Conservation (phyloP, 352 stramenopile species). For the Detonula confervacea region DNA sequence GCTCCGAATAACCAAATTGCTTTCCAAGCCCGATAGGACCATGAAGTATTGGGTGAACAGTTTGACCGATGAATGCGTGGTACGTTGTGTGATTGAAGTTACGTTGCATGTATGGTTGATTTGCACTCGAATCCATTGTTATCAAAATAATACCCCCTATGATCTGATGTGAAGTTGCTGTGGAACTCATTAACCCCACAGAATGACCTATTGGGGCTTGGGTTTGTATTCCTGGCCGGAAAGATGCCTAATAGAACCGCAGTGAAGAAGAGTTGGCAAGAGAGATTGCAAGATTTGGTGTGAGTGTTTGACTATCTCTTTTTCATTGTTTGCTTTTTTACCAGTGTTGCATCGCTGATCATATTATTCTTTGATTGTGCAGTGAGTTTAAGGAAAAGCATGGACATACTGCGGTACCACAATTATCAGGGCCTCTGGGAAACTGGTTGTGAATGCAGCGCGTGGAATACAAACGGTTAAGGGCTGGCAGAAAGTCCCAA, state of each 20-base stretch:
- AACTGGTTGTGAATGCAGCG: constrained; percentile 63
- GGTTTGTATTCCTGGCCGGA: constrained; percentile 36
- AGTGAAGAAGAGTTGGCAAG: constrained; percentile 28
- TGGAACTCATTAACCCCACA: background rate
- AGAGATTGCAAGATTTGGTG: constrained; percentile 39
- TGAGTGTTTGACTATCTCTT: no score
- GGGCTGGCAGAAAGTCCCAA: constrained; percentile 44
- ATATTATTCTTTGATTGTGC: no score
- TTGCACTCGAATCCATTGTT: no score
- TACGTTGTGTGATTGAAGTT: background rate
- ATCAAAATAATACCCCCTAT: no score
- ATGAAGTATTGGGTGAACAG: background rate
- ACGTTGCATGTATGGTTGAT: background rate
- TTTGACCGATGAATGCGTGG: constrained; percentile 3
- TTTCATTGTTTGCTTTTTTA: no score
- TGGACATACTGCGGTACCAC: constrained; percentile 62
- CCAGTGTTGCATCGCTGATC: no score
- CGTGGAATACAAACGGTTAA: constrained; percentile 59
- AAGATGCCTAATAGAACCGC: constrained; percentile 1
- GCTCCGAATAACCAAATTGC: background rate
- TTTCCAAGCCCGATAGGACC: background rate
- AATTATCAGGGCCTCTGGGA: constrained; percentile 51
- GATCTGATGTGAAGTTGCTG: no score
- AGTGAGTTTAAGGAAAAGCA: constrained; percentile 53
- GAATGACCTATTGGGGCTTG: constrained; percentile 6